Evolutionary conservation across 305 asterid genomes (phyloP), one percentile per base, ranked within the genome.

Genomic region (Fraxinus ornus): DNA sequence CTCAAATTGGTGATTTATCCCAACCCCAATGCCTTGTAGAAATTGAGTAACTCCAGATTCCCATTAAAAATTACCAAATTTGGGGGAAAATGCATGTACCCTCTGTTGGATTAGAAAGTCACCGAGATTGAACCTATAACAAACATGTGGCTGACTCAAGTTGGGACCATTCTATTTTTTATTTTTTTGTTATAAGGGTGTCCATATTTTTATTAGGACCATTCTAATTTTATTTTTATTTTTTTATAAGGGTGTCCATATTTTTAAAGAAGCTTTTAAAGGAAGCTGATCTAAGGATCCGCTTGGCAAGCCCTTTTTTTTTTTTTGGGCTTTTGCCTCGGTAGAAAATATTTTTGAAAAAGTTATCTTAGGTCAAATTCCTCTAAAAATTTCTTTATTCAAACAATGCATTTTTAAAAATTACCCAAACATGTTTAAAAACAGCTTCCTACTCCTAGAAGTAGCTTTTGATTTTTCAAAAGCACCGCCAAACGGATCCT

Each of bases 61-160:
- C 76, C 68, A 75, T 28, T 7, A 37, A 70, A 13, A 41, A 84
- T 32, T 60, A 80, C 80, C 83, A 44, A 6, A 83, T 33, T 78
- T 79, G 76, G 75, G 78, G 78, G 84, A 33, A 80, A 62, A 9
- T 36, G 62, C 30, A 39, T 15, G 82, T 72, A 30, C 75, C 4
- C 35, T 73, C 13, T 76, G 10, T 19, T 88, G 86, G 44, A 79
- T 60, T 44, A 75, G 57, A 88, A 85, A 49, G 81, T 82, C 52
- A 76, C 80, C 86, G 73, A 49, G 81, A 78, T 83, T 75, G 70
- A 78, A 76, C 68, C 83, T 79, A 86, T 74, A 87, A 84, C 88
- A 76, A 87, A 83, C 90, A 87, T 86, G 90, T 87, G 90, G 87
- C 87, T 86, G 88, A 87, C 70, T 88, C 90, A 81, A 81, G 79